Evolutionary conservation across 2,329 filamentous ascomycete species (phyloP).

Genomic region (Acrocalymma vagum): DNA sequence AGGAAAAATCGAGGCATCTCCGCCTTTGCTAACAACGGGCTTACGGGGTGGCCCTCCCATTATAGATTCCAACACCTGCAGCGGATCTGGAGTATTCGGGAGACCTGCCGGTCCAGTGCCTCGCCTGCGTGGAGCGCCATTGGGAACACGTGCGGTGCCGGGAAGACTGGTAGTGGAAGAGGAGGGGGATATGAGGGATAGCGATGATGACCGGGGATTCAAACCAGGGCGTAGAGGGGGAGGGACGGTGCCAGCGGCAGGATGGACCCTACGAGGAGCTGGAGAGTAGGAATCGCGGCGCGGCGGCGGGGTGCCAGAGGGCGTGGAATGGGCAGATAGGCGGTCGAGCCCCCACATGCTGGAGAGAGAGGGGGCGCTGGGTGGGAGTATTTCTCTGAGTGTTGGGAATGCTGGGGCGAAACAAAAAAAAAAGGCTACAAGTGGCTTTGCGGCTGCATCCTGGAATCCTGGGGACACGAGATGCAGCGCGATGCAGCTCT

Average conservation of each 20-base stretch:
- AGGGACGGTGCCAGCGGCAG: slow-evolving; percentile 73
- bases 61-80: slow-evolving; percentile 72
- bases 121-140: slow-evolving; percentile 74
- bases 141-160: slow-evolving; percentile 68
- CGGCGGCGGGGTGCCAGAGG: slow-evolving; percentile 68
- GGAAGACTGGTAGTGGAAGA: slow-evolving; percentile 81
- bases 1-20: slow-evolving; percentile 34
- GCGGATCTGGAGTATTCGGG: slow-evolving; percentile 70
- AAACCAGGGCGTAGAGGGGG: slow-evolving; percentile 73
- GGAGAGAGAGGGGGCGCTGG: slow-evolving; percentile 10
- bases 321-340: slow-evolving; percentile 75
- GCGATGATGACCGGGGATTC: slow-evolving; percentile 76
- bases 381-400: no score
- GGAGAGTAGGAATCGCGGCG: slow-evolving; percentile 77
- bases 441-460: no score
- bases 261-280: slow-evolving; percentile 72
- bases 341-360: slow-evolving; percentile 87
- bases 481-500: no score
- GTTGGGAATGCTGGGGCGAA: background rate
- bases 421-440: no score
- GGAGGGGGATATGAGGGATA: slow-evolving; percentile 76
- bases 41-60: slow-evolving; percentile 55
- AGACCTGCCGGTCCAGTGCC: slow-evolving; percentile 58
- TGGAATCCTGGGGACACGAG: no score
- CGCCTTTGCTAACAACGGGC: slow-evolving; percentile 17